Evolutionary conservation across 108 stramenopile genomes (phyloP).

Genomic region (Cylindrotheca fusiformis): DNA sequence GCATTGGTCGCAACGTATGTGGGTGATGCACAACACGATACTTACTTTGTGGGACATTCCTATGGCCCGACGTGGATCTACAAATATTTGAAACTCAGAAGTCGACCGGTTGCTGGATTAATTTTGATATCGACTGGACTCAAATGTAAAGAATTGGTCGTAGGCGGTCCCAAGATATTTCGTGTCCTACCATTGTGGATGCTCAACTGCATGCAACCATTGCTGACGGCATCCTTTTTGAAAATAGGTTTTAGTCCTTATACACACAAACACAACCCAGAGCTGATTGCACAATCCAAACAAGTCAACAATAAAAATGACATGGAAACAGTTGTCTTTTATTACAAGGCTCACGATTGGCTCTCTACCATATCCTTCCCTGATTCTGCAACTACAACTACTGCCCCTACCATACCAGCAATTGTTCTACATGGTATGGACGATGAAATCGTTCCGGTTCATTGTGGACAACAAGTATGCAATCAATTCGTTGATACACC

Average conservation of each 20-base stretch:
- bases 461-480: constrained; percentile 12
- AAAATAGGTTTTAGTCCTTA: constrained; percentile 6
- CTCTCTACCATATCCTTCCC: not conserved
- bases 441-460: constrained; percentile 13
- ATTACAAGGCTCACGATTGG: constrained; percentile 16
- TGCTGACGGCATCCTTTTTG: constrained; percentile 7
- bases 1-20: not conserved
- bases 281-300: constrained; percentile 4
- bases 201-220: constrained; percentile 12
- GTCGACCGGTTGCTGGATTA: not conserved
- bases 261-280: constrained; percentile 7
- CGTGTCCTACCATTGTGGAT: constrained; percentile 4
- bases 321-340: constrained; percentile 2
- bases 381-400: not conserved
- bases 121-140: constrained; percentile 1
- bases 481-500: constrained; percentile 9
- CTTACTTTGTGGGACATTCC: constrained; percentile 13
- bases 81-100: not conserved
- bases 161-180: constrained; percentile 5
- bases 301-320: constrained; percentile 11
- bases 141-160: not conserved
- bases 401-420: not conserved
- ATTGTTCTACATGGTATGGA: constrained; percentile 9
- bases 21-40: not conserved
- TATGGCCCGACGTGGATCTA: constrained; percentile 15